Evolutionary conservation across 495 filamentous ascomycete genomes (phyloP), one percentile per base, ranked within the genome.

Genomic region (Aspergillus heteromorphus): DNA sequence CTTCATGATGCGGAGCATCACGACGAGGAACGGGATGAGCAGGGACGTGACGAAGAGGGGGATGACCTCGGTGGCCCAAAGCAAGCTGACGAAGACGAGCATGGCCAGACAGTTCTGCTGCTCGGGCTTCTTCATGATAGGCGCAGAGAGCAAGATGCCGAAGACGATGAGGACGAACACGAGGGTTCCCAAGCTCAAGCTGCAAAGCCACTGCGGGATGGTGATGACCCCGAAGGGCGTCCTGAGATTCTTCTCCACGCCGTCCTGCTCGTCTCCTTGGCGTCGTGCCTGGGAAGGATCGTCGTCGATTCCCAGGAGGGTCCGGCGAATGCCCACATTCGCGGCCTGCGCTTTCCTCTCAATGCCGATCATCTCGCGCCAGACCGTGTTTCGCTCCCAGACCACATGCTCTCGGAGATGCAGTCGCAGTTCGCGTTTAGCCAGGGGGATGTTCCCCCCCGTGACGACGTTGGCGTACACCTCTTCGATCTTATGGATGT

Each of bases 351-450:
- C 90, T 74, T 95, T 93, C 19, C 93, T 79, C 74, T 99, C 93
- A 56, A 99, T 89, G 51, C 92, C 93, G 64, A 99, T 99, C 83
- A 99, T 92, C 58, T 99, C 93, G 68, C 95, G 77, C 93, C 93
- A 99, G 4, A 99, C 93, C 0, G 93, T 99, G 61, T 99, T 99
- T 43, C 93, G 81, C 64, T 99, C 93, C 95, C 95, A 99, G 29
- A 97, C 91, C 16, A 99, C 92, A 73, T 99, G 93, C 69, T 99
- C 93, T 60, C 93, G 78, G 25, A 99, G 77, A 67, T 99, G 91
- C 18, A 96, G 83, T 41, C 93, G 81, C 40, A 99, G 79, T 62
- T 97, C 93, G 49, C 87, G 85, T 48, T 79, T 87, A 1, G 93
- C 93, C 11, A 83, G 68, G 17, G 77, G 71, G 5, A 87, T 66